Evolutionary conservation across 805 yeast species (phyloP).

Genomic region (Diddensiella santjacobensis): DNA sequence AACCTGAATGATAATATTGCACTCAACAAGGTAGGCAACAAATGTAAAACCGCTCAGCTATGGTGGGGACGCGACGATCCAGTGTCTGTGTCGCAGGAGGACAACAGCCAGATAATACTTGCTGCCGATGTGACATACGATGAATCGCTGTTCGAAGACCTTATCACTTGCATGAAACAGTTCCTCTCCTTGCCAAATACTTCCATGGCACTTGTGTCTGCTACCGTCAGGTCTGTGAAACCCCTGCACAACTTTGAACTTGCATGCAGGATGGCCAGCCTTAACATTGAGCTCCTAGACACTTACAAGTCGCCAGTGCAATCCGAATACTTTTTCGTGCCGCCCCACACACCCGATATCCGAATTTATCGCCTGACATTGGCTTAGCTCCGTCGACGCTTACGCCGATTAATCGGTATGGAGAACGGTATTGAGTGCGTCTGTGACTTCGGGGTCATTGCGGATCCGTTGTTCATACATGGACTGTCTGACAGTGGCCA

Average conservation of each 20-base stretch:
- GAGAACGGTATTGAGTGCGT: constrained; percentile 8
- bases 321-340: constrained; percentile 15
- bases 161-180: constrained; percentile 46
- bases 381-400: background rate
- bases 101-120: constrained; percentile 45
- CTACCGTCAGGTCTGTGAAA: constrained; percentile 65
- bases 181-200: constrained; percentile 18
- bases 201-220: constrained; percentile 49
- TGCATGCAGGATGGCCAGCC: constrained; percentile 26
- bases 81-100: background rate
- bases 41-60: constrained; percentile 14
- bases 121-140: constrained; percentile 94
- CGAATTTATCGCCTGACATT: constrained; percentile 12
- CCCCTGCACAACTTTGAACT: constrained; percentile 46
- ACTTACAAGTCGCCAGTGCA: constrained; percentile 16
- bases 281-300: constrained; percentile 17
- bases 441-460: constrained; percentile 16
- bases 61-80: constrained; percentile 24
- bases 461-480: constrained; percentile 14
- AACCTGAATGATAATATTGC: constrained; percentile 42
- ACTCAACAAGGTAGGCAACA: constrained; percentile 37
- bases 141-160: constrained; percentile 48
- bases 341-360: constrained; percentile 22
- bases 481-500: constrained; percentile 6
- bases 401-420: too few relatives aligned